Percentiles rank a stretch among this genome's conserved stretches.
These are phyloP conservation scores for Cyclotella choctawhatcheeana DNA, from an alignment of 108 stramenopile genomes.

Conservation along the genomic window DNA sequence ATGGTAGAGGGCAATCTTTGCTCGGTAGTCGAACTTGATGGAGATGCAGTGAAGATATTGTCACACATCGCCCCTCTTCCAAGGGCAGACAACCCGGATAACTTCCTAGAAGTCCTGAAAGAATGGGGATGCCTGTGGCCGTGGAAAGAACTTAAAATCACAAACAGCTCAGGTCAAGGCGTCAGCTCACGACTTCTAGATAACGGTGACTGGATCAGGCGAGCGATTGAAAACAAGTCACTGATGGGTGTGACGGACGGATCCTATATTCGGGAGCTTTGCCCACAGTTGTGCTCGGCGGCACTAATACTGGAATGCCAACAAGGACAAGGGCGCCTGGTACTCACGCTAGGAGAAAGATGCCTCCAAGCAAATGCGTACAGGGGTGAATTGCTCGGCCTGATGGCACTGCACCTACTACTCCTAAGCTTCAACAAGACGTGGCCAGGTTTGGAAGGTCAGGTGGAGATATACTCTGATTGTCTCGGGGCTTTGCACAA, in stretches of 20 bases:
- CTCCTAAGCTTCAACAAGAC: neutral
- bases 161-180: neutral
- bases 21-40: neutral
- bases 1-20: neutral
- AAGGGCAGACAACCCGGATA: neutral
- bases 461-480: conserved; percentile 22
- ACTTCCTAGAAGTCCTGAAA: neutral
- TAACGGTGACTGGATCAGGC: neutral
- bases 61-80: too few species aligned
- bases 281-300: neutral
- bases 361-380: conserved; percentile 1
- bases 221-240: neutral
- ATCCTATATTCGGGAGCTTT: conserved; percentile 14
- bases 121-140: neutral
- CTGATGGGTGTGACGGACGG: neutral
- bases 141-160: neutral
- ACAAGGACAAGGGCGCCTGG: neutral
- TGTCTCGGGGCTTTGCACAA: conserved; percentile 18
- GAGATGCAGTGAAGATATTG: neutral
- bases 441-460: neutral
- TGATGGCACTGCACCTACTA: conserved; percentile 11
- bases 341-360: neutral
- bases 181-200: neutral
- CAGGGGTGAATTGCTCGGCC: conserved; percentile 17
- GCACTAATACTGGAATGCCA: conserved; percentile 8